A percentile compares a stretch with the other conserved stretches of the same genome.
Conservation (phyloP, 208 protist genomes). For the Acanthamoeba rhysodes region DNA sequence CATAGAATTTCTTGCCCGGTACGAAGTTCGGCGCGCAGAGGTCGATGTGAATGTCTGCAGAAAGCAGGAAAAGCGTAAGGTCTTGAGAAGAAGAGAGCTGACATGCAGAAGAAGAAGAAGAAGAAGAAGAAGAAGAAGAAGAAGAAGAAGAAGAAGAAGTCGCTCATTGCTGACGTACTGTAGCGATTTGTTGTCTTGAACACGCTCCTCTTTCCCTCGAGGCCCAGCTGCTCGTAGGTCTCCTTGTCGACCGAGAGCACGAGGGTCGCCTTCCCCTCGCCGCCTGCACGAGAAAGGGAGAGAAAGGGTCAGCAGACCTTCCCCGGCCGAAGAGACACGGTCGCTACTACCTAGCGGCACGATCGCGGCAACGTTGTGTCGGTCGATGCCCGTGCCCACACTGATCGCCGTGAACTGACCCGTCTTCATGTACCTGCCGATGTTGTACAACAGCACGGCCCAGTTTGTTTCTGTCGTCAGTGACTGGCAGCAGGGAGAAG, state of each 20-base stretch:
- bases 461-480: neutral
- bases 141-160: no score
- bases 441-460: neutral
- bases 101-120: neutral
- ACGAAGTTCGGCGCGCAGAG: constrained; percentile 13
- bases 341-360: neutral
- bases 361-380: constrained; percentile 65
- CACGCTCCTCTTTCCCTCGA: constrained; percentile 14
- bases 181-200: neutral
- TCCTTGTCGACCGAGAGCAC: constrained; percentile 73
- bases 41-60: constrained; percentile 26
- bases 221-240: constrained; percentile 72
- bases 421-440: constrained; percentile 58
- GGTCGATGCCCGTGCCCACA: constrained; percentile 21
- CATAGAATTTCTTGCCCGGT: constrained; percentile 65
- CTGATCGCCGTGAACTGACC: constrained; percentile 44
- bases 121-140: no score
- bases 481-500: neutral
- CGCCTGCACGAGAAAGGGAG: neutral
- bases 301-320: neutral
- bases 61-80: neutral
- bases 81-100: neutral
- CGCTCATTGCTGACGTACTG: neutral
- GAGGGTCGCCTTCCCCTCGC: constrained; percentile 7
- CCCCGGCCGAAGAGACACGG: neutral